Conservation (phyloP, 495 filamentous ascomycete species). For the Choiromyces venosus region DNA sequence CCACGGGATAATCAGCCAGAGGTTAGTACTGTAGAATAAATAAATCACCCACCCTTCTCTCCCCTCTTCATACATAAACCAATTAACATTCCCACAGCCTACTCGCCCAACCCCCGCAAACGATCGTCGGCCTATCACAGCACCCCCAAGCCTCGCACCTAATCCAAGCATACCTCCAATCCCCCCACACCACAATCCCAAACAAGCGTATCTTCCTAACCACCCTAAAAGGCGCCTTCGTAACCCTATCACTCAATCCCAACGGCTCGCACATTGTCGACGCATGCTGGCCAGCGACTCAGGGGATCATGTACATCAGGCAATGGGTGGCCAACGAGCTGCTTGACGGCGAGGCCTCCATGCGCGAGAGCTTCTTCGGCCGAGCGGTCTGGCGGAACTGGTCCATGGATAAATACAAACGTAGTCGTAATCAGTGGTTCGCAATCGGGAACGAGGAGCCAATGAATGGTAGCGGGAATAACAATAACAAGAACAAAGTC, state of each 20-base stretch:
- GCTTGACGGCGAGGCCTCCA: conserved; percentile 53
- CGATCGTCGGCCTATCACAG: conserved; percentile 50
- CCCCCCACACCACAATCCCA: conserved; percentile 50
- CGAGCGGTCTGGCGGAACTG: conserved; percentile 86
- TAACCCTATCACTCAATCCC: conserved; percentile 61
- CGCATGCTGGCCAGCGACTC: conserved; percentile 63
- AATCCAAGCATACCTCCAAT: conserved; percentile 62
- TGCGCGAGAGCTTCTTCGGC: conserved; percentile 71
- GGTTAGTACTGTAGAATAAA: too few relatives aligned
- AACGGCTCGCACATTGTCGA: conserved; percentile 76
- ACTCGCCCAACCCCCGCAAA: conserved; percentile 42
- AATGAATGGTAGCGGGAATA: conserved; percentile 7
- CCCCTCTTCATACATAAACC: conserved; percentile 41
- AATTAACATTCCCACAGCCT: conserved; percentile 41
- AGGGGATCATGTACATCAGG: conserved; percentile 53
- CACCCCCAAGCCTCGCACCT: conserved; percentile 63
- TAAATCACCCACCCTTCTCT: conserved; percentile 23
- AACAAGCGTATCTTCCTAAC: conserved; percentile 55
- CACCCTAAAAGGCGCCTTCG: conserved; percentile 55
- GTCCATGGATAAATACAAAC: conserved; percentile 79
- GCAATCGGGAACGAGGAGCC: conserved; percentile 29
- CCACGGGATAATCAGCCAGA: conserved; percentile 54
- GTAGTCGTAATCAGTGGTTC: conserved; percentile 35
- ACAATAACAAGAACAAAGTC: neutral
- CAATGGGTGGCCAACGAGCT: conserved; percentile 64